Base-by-base conservation (phyloP, 2,329 filamentous ascomycete species). In the Harringtonia lauricola region DNA sequence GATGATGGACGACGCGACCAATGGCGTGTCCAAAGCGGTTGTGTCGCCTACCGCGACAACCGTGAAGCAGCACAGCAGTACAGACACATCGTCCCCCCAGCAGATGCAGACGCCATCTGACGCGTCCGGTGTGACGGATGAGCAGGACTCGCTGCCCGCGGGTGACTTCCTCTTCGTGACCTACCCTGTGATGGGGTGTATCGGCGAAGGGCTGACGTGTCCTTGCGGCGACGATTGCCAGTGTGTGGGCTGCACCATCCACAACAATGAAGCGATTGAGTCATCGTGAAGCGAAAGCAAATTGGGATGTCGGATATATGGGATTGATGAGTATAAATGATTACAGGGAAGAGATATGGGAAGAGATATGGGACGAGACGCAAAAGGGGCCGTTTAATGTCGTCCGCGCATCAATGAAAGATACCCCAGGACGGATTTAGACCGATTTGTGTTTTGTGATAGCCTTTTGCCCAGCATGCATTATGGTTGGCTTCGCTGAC, bases 191-290 rank as follows among this genome's bases (percentile, higher is more conserved):
- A 35, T 48, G 37, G 40, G 40, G 19, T 42, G 66, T 21, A 42
- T 47, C 26, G 51, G 52, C 37, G 50, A 51, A 21, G 50, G 46
- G 3, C 17, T 45, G 36, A 49, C 44, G 21, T 86, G 81, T 52
- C 66, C 67, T 39, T 86, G 81, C 54, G 81, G 81, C 18, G 74
- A 80, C 43, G 65, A 65, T 24, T 86, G 81, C 51, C 71, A 79
- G 51, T 86, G 81, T 54, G 64, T 84, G 30, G 81, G 79, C 12
- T 86, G 81, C 55, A 69, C 77, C 6, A 84, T 56, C 78, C 81
- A 13, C 81, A 84, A 84, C 51, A 43, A 46, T 17, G 17, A 26
- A 10, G 7, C 24, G 19, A 7, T 22, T 5, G 4, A 4, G 33
- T 12, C 8, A 21, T 15, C 24, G 30, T 39, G 13, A 28, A 24